phyloP scores from a whole-genome alignment of 1,284 basidiomycete genomes.

The Apiotrichum montevideense region DNA sequence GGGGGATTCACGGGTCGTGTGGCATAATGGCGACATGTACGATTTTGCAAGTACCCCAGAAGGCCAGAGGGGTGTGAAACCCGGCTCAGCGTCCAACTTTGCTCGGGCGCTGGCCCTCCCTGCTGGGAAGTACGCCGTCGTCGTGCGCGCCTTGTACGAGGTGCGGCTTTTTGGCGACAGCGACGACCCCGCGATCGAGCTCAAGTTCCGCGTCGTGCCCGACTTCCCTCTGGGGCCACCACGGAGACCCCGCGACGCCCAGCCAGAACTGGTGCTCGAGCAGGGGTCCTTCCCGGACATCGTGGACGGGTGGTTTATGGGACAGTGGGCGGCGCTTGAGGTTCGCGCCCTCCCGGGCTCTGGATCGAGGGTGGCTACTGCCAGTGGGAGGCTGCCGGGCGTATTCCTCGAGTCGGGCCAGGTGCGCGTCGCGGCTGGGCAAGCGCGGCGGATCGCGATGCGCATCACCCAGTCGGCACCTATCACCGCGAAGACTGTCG shows the following conservation, averaged over 20 bases:
- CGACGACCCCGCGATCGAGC: constrained; percentile 24
- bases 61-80: neutral
- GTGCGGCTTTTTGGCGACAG: constrained; percentile 42
- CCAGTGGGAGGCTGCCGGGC: no score
- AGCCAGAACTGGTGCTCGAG: no score
- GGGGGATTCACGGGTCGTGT: constrained; percentile 10
- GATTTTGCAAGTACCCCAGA: constrained; percentile 24
- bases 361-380: no score
- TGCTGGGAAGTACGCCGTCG: constrained; percentile 31
- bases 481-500: no score
- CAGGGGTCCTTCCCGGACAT: constrained; percentile 21
- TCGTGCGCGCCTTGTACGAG: constrained; percentile 40
- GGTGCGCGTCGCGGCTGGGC: constrained; percentile 4
- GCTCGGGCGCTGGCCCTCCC: constrained; percentile 23
- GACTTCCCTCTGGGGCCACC: constrained; percentile 3
- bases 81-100: constrained; percentile 20
- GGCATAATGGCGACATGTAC: constrained; percentile 44
- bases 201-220: constrained; percentile 20
- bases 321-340: constrained; percentile 25
- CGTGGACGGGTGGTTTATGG: constrained; percentile 34
- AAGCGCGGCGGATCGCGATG: constrained; percentile 12
- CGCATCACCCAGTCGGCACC: neutral
- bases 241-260: no score
- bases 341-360: constrained; percentile 7
- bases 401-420: no score